Base-by-base conservation (phyloP, 352 stramenopile species). In the Globisporangium viniferum region DNA sequence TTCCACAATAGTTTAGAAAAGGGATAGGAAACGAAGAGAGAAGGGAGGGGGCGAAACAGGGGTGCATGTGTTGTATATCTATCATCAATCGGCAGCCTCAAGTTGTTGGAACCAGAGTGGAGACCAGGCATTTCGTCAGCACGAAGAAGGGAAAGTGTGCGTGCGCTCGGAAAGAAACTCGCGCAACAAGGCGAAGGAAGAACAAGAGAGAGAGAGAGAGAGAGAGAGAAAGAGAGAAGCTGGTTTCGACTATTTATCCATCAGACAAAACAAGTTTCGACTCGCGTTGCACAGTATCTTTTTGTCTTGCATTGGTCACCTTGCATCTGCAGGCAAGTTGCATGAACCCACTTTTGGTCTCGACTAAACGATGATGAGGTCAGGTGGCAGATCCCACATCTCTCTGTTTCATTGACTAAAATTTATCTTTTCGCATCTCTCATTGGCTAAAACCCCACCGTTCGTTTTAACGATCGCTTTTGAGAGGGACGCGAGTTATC, bases 1-100 rank as follows among this genome's bases (percentile, higher is more conserved):
- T 55, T 71, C 51, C 41, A 39, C 44, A 44, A 63, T 62, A 62
- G 65, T 55, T 59, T 60, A 56, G 58, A 70, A 51, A 60, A 36
- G 24, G 20, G 33, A 46, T 44, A 62, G 48, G 29, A 66, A 41
- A 27, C 18, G 53, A 63, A 22, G 49, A 20, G 49, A 20, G 54
- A n/a, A 20, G 35, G 14, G 39, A 48, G 12, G 31, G 36, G 8
- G 18, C 18, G 18, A 51, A 51, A 22, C 44, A 57, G 36, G 20
- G 27, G 18, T n/a, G 18, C 36, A 18, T 61, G 35, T 35, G 31
- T 51, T 20, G 27, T 56, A 41, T 46, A 48, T 48, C 55, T 22
- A 64, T 51, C 55, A 48, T 48, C 55, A 14, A 64, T 51, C 44
- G 44, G 9, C 44, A 51, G 7, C 44, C 41, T n/a, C 15, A 24